Percentiles rank a stretch among this genome's conserved stretches.
Evolutionary conservation across 2,329 filamentous ascomycete species (phyloP).

Genomic region (Aureobasidium sp.): DNA sequence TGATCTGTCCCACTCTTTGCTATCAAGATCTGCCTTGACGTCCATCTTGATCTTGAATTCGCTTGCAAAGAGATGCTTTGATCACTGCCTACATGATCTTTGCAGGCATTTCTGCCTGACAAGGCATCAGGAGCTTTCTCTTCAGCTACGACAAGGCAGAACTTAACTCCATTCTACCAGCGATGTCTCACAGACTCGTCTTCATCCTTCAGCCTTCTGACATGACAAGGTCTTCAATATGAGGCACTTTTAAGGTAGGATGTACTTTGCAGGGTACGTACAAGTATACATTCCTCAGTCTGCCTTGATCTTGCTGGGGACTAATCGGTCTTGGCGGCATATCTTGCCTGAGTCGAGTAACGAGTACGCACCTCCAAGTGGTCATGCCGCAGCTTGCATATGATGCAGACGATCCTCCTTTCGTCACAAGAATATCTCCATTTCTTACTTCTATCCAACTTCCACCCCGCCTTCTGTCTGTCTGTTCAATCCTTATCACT

Average conservation of each 20-base stretch:
- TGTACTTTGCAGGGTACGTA: background rate
- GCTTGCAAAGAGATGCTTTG: background rate
- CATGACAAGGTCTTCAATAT: no score
- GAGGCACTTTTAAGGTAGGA: no score
- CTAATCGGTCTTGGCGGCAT: background rate
- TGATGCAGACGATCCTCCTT: slow-evolving; percentile 19
- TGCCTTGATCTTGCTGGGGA: background rate
- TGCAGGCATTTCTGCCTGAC: background rate
- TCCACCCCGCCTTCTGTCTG: background rate
- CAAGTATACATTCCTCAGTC: slow-evolving; percentile 6
- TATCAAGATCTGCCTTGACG: background rate
- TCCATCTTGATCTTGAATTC: slow-evolving; percentile 4
- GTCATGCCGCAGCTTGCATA: slow-evolving; percentile 17
- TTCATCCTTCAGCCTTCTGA: background rate
- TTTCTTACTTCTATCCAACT: background rate
- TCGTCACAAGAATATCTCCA: background rate
- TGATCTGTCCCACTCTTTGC: background rate
- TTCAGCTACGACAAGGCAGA: background rate
- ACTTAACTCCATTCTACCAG: background rate
- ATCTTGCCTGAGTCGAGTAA: slow-evolving; percentile 5
- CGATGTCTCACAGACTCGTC: background rate
- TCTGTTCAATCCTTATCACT: background rate
- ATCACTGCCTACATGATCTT: background rate
- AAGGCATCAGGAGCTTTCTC: background rate
- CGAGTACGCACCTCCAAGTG: background rate